Evolutionary conservation across 2,329 filamentous ascomycete species (phyloP).

Genomic region (Botrytis byssoidea): DNA sequence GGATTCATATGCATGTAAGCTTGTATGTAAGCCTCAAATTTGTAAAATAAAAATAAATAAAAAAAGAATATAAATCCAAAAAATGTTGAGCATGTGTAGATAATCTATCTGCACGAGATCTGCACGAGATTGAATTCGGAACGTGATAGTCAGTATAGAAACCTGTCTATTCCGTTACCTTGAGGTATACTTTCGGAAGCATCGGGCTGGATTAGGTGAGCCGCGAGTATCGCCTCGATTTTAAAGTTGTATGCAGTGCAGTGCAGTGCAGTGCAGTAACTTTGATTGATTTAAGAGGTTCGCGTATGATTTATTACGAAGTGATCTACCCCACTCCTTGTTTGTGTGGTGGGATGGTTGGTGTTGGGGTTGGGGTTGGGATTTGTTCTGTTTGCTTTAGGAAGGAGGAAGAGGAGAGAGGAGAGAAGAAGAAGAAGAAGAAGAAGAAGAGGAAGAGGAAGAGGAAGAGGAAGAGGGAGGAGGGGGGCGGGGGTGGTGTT

Average conservation of each 20-base stretch:
- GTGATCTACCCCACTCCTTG: not conserved
- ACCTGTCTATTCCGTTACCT: not conserved
- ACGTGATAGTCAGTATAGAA: not conserved
- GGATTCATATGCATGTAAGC: slow-evolving; percentile 16
- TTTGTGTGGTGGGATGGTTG: not conserved
- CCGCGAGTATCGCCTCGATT: not conserved
- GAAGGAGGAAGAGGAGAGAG: not conserved
- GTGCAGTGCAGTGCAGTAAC: not conserved
- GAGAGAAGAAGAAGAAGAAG: no score
- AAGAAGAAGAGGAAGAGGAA: no score
- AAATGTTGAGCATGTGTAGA: not conserved
- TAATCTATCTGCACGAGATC: not conserved
- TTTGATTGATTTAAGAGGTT: not conserved
- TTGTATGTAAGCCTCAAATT: slow-evolving; percentile 15
- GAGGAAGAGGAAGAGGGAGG: no score
- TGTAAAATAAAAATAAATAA: not conserved
- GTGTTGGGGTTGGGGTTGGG: no score
- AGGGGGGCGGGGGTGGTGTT: no score
- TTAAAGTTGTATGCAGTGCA: not conserved
- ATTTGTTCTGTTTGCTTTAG: not conserved
- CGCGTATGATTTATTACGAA: not conserved
- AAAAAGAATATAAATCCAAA: not conserved
- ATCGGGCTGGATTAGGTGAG: not conserved
- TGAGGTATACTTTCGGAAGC: not conserved
- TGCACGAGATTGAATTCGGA: slow-evolving; percentile 2